Conservation (phyloP, 495 filamentous ascomycete genomes). For the Filosporella fistucella region DNA sequence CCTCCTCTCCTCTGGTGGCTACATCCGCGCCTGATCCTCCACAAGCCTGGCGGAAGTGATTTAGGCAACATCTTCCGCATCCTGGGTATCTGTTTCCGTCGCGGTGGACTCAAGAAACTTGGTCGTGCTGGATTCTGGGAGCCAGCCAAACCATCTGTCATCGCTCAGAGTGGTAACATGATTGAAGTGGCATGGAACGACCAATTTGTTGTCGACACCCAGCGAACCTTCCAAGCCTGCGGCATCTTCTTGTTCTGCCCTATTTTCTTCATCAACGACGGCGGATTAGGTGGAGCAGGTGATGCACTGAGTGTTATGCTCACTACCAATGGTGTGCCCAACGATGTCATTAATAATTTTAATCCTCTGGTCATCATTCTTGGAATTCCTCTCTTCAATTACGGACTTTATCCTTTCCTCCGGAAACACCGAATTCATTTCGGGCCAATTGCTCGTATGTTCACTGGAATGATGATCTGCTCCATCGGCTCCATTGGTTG, state of each 20-base stretch:
- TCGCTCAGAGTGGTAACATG: conserved; percentile 40
- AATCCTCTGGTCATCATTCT: conserved; percentile 68
- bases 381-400: conserved; percentile 66
- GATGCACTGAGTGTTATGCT: conserved; percentile 56
- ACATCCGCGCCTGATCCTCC: conserved; percentile 41
- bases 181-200: conserved; percentile 41
- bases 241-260: conserved; percentile 60
- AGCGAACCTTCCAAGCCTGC: conserved; percentile 51
- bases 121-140: conserved; percentile 60
- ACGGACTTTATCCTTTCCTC: conserved; percentile 61
- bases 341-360: conserved; percentile 73
- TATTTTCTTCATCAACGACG: conserved; percentile 60
- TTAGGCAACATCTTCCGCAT: conserved; percentile 51
- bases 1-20: conserved; percentile 44
- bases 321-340: conserved; percentile 61
- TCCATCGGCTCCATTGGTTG: conserved; percentile 56
- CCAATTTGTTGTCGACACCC: conserved; percentile 50
- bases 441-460: conserved; percentile 67
- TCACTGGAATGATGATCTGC: conserved; percentile 64
- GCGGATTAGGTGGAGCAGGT: conserved; percentile 39
- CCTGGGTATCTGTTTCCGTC: conserved; percentile 44
- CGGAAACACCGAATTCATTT: conserved; percentile 57
- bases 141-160: conserved; percentile 54
- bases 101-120: conserved; percentile 46
- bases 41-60: conserved; percentile 46